Base-by-base conservation (phyloP, 192 early-diverging fungal species). In the Coemansia sp. region DNA sequence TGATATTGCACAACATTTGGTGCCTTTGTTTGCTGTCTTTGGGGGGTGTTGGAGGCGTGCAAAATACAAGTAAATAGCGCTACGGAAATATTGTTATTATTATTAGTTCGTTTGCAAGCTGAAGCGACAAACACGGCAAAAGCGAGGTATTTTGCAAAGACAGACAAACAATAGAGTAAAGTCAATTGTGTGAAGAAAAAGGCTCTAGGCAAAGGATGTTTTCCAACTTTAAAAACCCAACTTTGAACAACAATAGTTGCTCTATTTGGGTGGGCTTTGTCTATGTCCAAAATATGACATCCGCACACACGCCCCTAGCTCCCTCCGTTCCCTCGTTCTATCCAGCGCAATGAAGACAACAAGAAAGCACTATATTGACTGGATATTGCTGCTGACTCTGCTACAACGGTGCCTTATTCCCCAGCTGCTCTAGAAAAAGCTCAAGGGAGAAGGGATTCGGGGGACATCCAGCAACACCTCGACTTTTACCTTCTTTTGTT, bases 241-340 rank as follows among this genome's bases (percentile, higher is more conserved):
- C 55, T 57, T 57, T 57, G 18, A 16, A 57, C 13, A n/a, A 57
- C 55, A 57, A 34, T 57, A 57, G 7, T 23, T 25, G 12, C 25
- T 23, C 25, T 57, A 31, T 57, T 30, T 30, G 30, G 55, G 7
- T 34, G 48, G 55, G 5, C 16, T 57, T 57, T 7, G 30, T 33
- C 16, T 8, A 20, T 21, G 55, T 31, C 7, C 55, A 57, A 23
- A 57, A 31, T 7, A 33, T 34, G 20, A 57, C 55, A 57, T 53
- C 25, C 52, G 29, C 52, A 46, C 18, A 13, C 49, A 34, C 55
- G 30, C 30, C 55, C 55, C 31, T 21, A 18, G 9, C 31, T 31
- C 55, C 55, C 55, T 57, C 55, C n/a, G 31, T 57, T 57, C 55
- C 55, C 55, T 57, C 55, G 55, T 57, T 34, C 48, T n/a, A n/a